Evolutionary conservation across 2,329 filamentous ascomycete genomes (phyloP).

Genomic region (Aspergillus phoenicis): DNA sequence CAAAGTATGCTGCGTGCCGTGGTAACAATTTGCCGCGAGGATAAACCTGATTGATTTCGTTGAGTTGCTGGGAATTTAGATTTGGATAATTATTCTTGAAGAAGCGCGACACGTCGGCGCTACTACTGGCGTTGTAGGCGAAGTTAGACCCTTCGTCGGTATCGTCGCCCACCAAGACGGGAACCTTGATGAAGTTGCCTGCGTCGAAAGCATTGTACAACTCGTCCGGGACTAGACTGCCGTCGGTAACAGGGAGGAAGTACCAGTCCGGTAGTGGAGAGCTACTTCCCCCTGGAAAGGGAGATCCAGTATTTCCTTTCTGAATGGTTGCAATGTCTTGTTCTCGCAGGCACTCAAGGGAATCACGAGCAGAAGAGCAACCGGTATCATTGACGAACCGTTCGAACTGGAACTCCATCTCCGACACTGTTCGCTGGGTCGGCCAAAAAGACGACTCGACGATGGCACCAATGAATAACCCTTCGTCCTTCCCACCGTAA

Average conservation of each 20-base stretch:
- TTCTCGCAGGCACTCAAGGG: conserved; percentile 50
- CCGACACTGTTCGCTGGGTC: conserved; percentile 47
- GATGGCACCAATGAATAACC: conserved; percentile 52
- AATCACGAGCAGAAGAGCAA: conserved; percentile 41
- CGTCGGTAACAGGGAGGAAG: conserved; percentile 60
- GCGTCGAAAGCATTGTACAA: conserved; percentile 54
- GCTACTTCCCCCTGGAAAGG: conserved; percentile 44
- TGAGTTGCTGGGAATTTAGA: conserved; percentile 53
- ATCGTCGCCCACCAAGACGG: conserved; percentile 54
- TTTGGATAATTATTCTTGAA: conserved; percentile 60
- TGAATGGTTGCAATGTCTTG: conserved; percentile 47
- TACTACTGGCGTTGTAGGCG: conserved; percentile 51
- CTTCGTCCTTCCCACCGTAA: conserved; percentile 52
- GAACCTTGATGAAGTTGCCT: conserved; percentile 58
- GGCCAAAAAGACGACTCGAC: conserved; percentile 54
- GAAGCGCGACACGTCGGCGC: conserved; percentile 54
- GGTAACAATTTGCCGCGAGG: conserved; percentile 42
- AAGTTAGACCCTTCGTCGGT: conserved; percentile 49
- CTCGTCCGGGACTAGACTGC: conserved; percentile 53
- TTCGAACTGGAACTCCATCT: conserved; percentile 54
- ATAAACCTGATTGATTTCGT: conserved; percentile 55
- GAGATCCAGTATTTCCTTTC: conserved; percentile 41
- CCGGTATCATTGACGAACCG: conserved; percentile 48
- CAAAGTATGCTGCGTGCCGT: conserved; percentile 40
- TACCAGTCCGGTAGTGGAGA: conserved; percentile 50